Conservation (phyloP, 2,329 filamentous ascomycete species). For the Alternaria arbusti region DNA sequence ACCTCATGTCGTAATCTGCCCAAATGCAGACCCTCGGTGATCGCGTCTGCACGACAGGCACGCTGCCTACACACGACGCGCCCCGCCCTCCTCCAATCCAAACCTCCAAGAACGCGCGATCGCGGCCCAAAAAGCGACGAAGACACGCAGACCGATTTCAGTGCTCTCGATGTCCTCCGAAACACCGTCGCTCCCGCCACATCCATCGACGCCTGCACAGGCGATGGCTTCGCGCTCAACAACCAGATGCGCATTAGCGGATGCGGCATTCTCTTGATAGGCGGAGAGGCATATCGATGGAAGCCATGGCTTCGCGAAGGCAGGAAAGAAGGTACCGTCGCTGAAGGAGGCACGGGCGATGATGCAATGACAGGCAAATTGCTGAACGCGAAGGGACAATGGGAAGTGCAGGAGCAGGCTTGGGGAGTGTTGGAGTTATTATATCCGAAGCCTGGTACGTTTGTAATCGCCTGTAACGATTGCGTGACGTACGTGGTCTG, state of each 20-base stretch:
- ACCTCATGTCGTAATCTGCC: not conserved
- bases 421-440: constrained; percentile 79
- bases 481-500: constrained; percentile 5
- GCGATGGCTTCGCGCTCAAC: constrained; percentile 85
- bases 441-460: constrained; percentile 87
- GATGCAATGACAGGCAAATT: constrained; percentile 55
- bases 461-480: not conserved
- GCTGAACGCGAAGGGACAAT: constrained; percentile 79
- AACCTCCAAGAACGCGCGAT: constrained; percentile 58
- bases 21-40: constrained; percentile 3
- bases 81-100: constrained; percentile 23
- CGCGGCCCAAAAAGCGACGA: constrained; percentile 67
- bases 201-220: constrained; percentile 79
- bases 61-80: constrained; percentile 32
- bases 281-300: constrained; percentile 89
- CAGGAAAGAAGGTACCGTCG: constrained; percentile 36
- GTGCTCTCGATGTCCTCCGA: constrained; percentile 77
- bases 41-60: not conserved
- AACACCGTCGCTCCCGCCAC: constrained; percentile 79
- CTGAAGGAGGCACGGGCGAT: constrained; percentile 35
- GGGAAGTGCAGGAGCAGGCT: constrained; percentile 72
- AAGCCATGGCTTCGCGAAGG: constrained; percentile 71
- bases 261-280: constrained; percentile 77
- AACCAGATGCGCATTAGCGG: constrained; percentile 75
- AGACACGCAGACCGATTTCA: constrained; percentile 74